Base-by-base conservation (phyloP, 352 stramenopile genomes). In the Globisporangium radiosum region DNA sequence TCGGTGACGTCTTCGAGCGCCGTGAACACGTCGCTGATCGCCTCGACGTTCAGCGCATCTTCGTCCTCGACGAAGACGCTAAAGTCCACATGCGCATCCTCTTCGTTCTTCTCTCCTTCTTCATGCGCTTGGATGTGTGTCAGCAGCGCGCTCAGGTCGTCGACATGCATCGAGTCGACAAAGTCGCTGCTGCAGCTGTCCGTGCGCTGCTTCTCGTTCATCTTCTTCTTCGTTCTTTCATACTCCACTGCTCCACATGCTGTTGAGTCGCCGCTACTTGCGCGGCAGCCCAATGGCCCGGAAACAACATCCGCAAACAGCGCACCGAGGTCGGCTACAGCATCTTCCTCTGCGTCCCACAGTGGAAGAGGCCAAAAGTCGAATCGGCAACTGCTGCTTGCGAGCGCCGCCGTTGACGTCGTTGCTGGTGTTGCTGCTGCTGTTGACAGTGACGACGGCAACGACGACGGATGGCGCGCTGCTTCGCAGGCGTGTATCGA, bases 61-160 rank as follows among this genome's bases (percentile, higher is more conserved):
- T 84, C 70, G 9, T 73, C 70, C 56, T 85, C 69, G 9, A 82
- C 63, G 38, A 83, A 73, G 10, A 82, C 63, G 54, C 71, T 70
- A 39, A 78, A 81, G 56, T 85, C 71, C 59, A 78, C 62, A 13
- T 15, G 43, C 11, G 14, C 43, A 17, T 47, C 43, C 11, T 47
- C 43, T 47, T 15, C 43, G 14, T 17, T 15, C 11, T 54, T 59
- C 5, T 63, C 56, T 15, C 47, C 54, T 44, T 59, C 62, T 54
- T 72, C 66, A 37, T 83, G 70, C 49, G 71, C 66, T 64, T 85
- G 73, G 55, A 84, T 78, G 55, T 59, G 73, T 57, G 67, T 72
- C 47, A 86, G 78, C 64, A 87, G 58, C 38, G 83, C 76, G 47
- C 65, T 86, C 25, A 86, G 65, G 52, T 78, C 65, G 47, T 88